Evolutionary conservation across 441 rosid species (phyloP).

Genomic region (Brassica hybrid): DNA sequence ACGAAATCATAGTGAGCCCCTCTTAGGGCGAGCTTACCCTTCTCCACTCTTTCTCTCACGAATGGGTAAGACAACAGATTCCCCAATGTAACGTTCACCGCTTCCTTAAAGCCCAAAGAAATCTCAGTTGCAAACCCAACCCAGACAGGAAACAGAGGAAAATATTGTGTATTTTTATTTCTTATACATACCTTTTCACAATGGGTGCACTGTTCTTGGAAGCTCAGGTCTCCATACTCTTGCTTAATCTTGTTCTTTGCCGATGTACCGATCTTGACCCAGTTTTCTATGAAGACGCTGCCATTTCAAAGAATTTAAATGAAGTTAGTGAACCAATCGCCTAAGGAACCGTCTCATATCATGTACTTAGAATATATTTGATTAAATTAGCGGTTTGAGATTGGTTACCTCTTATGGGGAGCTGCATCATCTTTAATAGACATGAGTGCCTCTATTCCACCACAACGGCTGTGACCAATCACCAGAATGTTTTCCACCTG

Average conservation of each 20-base stretch:
- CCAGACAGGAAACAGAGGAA: background rate
- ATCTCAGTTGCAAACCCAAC: constrained; percentile 7
- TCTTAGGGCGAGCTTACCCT: constrained; percentile 53
- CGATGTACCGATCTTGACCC: constrained; percentile 73
- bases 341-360: constrained; percentile 3
- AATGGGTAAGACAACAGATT: constrained; percentile 90
- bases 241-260: constrained; percentile 77
- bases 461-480: constrained; percentile 51
- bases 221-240: constrained; percentile 44
- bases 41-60: constrained; percentile 73
- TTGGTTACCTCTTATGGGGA: constrained; percentile 39
- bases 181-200: constrained; percentile 72
- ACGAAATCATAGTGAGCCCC: constrained; percentile 95
- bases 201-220: constrained; percentile 67
- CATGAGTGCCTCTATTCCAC: constrained; percentile 50
- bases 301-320: constrained; percentile 22
- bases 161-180: background rate
- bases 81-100: constrained; percentile 84
- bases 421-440: constrained; percentile 42
- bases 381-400: constrained; percentile 5
- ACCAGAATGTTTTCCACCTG: constrained; percentile 49
- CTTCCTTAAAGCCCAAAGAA: constrained; percentile 59
- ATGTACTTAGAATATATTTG: background rate
- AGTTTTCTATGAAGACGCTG: constrained; percentile 84
- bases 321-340: constrained; percentile 20